A percentile compares a stretch with the other conserved stretches of the same genome.
These are phyloP conservation scores for Benincasa hispida DNA, from an alignment of 306 rosid species.

Conservation along the genomic window DNA sequence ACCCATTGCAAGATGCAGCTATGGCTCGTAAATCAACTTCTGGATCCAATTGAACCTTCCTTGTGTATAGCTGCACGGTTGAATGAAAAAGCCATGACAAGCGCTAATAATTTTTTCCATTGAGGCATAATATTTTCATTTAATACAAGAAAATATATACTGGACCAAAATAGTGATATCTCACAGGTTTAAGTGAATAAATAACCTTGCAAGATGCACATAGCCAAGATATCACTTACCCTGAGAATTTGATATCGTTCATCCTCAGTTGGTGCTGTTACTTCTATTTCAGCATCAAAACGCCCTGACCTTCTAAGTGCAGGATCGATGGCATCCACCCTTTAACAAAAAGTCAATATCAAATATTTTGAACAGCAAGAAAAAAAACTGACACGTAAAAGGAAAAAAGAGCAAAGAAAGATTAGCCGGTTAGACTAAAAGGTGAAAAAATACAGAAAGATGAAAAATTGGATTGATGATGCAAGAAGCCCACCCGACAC, in stretches of 20 bases:
- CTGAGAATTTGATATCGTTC: constrained; percentile 75
- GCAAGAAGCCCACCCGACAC: too few species aligned
- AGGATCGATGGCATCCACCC: constrained; percentile 85
- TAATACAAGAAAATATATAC: background rate
- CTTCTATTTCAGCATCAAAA: constrained; percentile 85
- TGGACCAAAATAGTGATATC: background rate
- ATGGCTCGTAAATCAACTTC: constrained; percentile 42
- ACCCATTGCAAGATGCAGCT: constrained; percentile 87
- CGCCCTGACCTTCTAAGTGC: constrained; percentile 82
- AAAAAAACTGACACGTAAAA: background rate
- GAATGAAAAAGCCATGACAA: constrained; percentile 3
- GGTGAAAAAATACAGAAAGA: too few species aligned
- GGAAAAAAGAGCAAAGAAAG: background rate
- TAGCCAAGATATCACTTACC: constrained; percentile 27
- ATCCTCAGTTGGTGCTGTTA: constrained; percentile 62
- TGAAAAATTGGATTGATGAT: too few species aligned
- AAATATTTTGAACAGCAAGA: background rate
- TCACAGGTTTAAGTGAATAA: background rate
- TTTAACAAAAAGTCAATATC: constrained; percentile 18
- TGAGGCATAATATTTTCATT: background rate
- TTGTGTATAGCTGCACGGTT: constrained; percentile 63
- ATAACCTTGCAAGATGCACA: background rate
- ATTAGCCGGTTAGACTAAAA: background rate
- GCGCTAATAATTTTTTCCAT: background rate
- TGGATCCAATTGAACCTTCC: constrained; percentile 45